Conservation (phyloP, 768 basidiomycete genomes). For the Leccinum barrowsii region DNA sequence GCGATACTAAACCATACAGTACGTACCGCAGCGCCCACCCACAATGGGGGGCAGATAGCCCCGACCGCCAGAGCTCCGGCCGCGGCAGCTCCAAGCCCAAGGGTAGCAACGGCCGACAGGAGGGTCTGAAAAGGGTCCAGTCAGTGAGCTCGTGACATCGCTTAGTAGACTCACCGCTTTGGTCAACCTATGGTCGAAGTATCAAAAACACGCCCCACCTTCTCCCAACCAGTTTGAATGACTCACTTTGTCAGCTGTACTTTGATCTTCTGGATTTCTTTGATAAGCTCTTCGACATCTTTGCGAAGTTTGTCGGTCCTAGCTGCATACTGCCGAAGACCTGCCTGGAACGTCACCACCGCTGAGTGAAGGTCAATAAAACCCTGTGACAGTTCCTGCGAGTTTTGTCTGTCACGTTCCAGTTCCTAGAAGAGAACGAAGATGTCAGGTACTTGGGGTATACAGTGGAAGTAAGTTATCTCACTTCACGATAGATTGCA, state of each 20-base stretch:
- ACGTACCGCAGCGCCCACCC: not conserved
- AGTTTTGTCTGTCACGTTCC: not conserved
- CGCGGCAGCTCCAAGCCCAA: not conserved
- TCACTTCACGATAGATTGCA: not conserved
- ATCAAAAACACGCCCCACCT: not conserved
- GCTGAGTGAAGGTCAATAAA: not conserved
- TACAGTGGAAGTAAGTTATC: not conserved
- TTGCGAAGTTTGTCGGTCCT: not conserved
- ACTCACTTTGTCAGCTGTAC: not conserved
- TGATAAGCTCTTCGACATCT: not conserved
- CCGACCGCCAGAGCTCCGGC: not conserved
- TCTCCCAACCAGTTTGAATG: not conserved
- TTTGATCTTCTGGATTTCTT: not conserved
- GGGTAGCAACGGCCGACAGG: not conserved
- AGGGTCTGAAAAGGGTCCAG: not conserved
- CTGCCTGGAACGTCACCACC: not conserved
- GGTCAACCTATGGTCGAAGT: not conserved
- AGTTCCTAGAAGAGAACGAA: not conserved
- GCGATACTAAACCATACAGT: not conserved
- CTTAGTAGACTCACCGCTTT: not conserved
- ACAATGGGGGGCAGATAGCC: not conserved
- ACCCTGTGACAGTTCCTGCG: not conserved
- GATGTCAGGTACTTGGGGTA: not conserved
- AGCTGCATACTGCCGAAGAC: not conserved
- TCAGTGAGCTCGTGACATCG: not conserved